Conservation (phyloP, 2,329 filamentous ascomycete genomes). For the Alternaria postmessia region DNA sequence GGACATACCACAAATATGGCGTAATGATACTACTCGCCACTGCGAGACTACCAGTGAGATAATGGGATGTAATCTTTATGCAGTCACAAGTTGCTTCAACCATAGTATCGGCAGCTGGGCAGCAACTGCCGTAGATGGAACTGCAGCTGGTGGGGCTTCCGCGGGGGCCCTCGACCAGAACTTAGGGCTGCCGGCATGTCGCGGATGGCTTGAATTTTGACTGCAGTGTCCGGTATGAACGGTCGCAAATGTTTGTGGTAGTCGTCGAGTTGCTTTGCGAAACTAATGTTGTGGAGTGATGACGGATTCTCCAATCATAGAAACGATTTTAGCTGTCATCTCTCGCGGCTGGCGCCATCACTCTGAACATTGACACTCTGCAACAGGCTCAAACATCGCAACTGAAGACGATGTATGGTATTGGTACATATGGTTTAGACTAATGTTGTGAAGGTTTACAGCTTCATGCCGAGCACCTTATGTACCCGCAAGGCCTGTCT, state of each 20-base stretch:
- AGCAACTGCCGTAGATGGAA: slow-evolving; percentile 15
- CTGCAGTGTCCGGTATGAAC: background rate
- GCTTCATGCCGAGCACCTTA: slow-evolving; percentile 93
- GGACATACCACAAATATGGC: background rate
- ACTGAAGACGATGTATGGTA: background rate
- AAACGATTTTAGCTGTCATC: background rate
- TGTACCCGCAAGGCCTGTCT: slow-evolving; percentile 88
- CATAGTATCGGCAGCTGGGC: slow-evolving; percentile 11
- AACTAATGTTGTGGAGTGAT: background rate
- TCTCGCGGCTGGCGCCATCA: background rate
- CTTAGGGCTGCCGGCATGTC: background rate
- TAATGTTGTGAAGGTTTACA: slow-evolving; percentile 61
- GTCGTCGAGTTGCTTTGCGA: background rate
- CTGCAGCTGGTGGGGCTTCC: slow-evolving; percentile 11
- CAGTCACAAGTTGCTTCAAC: background rate
- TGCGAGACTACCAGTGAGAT: background rate
- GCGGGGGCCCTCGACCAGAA: background rate
- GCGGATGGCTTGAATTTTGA: background rate
- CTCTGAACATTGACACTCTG: background rate
- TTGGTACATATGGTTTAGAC: background rate
- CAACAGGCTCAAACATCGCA: background rate
- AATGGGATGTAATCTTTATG: background rate
- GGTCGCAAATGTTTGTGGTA: background rate
- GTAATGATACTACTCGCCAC: background rate
- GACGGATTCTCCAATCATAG: background rate